These are phyloP conservation scores for Auricularia heimuer DNA, from an alignment of 768 basidiomycete species.

Conservation along the genomic window DNA sequence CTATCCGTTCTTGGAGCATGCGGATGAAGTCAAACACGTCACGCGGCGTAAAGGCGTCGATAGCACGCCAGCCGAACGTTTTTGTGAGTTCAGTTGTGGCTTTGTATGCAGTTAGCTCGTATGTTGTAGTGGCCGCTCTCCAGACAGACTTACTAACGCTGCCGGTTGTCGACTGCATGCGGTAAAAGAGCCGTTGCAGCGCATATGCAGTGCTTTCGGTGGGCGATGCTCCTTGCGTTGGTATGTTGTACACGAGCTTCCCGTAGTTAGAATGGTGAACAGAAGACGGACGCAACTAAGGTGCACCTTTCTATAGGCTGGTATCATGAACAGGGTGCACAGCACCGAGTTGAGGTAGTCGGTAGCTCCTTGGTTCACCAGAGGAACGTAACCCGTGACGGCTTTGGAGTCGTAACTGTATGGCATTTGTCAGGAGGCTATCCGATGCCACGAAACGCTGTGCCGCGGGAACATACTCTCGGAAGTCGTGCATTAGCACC, in stretches of 20 bases:
- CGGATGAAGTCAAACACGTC: background rate
- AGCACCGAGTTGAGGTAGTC: background rate
- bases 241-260: background rate
- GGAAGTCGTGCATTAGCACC: background rate
- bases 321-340: background rate
- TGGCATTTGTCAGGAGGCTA: background rate
- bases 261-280: background rate
- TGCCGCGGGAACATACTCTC: background rate
- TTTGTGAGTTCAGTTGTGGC: background rate
- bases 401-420: constrained; percentile 1
- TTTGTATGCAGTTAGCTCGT: background rate
- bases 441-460: background rate
- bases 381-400: background rate
- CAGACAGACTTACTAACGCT: background rate
- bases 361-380: constrained; percentile 1
- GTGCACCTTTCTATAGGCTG: background rate
- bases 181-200: background rate
- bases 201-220: constrained; percentile 1
- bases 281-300: background rate
- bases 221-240: background rate
- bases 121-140: background rate
- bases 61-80: background rate
- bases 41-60: background rate
- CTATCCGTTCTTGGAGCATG: background rate
- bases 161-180: background rate